These are phyloP conservation scores for Saccharomycopsis fermentans DNA, from an alignment of 805 yeast species.

Conservation along the genomic window DNA sequence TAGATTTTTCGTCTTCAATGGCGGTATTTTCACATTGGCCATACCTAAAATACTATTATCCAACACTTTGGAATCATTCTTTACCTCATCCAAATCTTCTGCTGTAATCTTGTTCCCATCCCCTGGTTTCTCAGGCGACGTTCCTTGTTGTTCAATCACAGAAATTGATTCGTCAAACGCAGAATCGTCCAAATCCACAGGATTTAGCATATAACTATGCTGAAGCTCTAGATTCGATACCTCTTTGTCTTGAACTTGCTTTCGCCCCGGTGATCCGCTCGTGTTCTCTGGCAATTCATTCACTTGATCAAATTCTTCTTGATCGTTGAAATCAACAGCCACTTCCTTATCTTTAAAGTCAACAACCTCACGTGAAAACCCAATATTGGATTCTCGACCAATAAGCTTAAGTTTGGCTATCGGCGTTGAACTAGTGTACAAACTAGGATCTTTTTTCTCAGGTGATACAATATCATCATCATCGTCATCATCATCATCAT, in stretches of 20 bases:
- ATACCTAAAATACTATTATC: neutral
- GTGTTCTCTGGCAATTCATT: neutral
- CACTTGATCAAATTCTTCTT: neutral
- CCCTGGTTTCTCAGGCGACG: neutral
- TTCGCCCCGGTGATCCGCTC: neutral
- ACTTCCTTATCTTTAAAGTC: neutral
- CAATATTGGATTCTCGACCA: neutral
- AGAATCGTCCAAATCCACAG: slow-evolving; percentile 17
- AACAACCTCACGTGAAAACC: neutral
- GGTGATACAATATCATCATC: slow-evolving; percentile 17
- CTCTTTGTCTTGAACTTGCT: neutral
- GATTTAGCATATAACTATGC: slow-evolving; percentile 14
- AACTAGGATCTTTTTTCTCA: slow-evolving; percentile 17
- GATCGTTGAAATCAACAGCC: neutral
- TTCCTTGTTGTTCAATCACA: slow-evolving; percentile 4
- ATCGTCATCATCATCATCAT: slow-evolving; percentile 5
- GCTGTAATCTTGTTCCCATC: neutral
- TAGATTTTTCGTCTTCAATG: neutral
- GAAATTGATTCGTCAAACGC: slow-evolving; percentile 16
- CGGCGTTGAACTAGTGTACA: slow-evolving; percentile 14
- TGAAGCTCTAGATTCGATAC: neutral
- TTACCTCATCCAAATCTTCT: neutral
- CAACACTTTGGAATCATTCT: neutral
- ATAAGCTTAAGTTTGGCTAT: slow-evolving; percentile 1
- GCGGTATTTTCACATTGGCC: neutral